These are phyloP conservation scores for Stenocarpella maydis DNA, from an alignment of 2,329 filamentous ascomycete species.

Conservation along the genomic window DNA sequence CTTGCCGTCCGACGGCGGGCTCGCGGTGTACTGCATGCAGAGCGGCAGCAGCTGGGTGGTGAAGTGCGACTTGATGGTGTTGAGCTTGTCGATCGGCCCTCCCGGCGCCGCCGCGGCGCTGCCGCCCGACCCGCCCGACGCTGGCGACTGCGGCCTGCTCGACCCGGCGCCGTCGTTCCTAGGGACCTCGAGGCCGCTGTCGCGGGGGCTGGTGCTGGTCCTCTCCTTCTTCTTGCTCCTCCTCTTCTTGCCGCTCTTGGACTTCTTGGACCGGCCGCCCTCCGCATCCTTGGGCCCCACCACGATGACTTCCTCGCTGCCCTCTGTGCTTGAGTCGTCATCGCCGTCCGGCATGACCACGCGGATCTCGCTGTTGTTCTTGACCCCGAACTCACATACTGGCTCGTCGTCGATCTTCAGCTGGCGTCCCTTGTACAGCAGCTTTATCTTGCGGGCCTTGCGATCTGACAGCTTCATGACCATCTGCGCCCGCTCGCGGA, in stretches of 20 bases:
- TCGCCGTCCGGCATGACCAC: constrained; percentile 64
- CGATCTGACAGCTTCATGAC: constrained; percentile 69
- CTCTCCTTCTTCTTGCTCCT: constrained; percentile 53
- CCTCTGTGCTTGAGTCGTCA: constrained; percentile 48
- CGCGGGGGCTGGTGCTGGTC: constrained; percentile 54
- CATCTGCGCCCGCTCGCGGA: constrained; percentile 72
- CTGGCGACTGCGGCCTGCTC: constrained; percentile 50
- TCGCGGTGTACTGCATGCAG: constrained; percentile 66
- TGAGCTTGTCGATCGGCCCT: constrained; percentile 67
- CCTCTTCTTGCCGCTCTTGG: constrained; percentile 47
- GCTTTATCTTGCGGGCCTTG: constrained; percentile 63
- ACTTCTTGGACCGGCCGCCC: constrained; percentile 49
- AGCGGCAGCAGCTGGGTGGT: constrained; percentile 70
- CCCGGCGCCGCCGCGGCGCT: constrained; percentile 45
- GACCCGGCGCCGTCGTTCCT: constrained; percentile 44
- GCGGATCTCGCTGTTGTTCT: constrained; percentile 68
- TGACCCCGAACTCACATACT: constrained; percentile 67
- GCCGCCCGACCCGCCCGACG: constrained; percentile 40
- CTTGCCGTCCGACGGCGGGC: constrained; percentile 71
- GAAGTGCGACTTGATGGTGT: constrained; percentile 72
- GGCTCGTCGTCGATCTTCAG: constrained; percentile 69
- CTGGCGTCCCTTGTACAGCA: constrained; percentile 77
- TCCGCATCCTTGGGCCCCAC: constrained; percentile 58
- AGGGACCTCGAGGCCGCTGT: constrained; percentile 51
- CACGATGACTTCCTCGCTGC: constrained; percentile 54